Evolutionary conservation across 257 asterid species (phyloP).

Genomic region (Coffea canephora): DNA sequence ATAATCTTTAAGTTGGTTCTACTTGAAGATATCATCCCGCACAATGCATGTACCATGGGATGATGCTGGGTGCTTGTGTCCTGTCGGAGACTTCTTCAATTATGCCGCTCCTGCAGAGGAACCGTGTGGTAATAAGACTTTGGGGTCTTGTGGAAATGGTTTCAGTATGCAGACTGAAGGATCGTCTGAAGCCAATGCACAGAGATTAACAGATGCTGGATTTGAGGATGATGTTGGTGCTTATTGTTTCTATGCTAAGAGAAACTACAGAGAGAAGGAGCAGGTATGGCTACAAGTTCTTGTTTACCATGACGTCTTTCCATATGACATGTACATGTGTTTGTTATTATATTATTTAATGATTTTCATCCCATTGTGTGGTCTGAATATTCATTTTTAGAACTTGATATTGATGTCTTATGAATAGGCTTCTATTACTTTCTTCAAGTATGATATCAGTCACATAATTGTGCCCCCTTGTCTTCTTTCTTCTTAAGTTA

Average conservation of each 20-base stretch:
- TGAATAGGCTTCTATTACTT: neutral
- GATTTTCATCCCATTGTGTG: neutral
- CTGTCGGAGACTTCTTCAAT: constrained; percentile 92
- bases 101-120: constrained; percentile 81
- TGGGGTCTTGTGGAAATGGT: constrained; percentile 16
- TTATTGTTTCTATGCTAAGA: constrained; percentile 77
- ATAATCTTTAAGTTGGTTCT: constrained; percentile 1
- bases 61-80: constrained; percentile 85
- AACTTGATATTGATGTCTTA: neutral
- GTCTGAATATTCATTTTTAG: neutral
- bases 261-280: constrained; percentile 69
- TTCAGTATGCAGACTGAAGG: constrained; percentile 15
- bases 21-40: constrained; percentile 79
- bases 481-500: neutral
- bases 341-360: neutral
- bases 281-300: constrained; percentile 50
- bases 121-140: constrained; percentile 20
- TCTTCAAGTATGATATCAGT: neutral
- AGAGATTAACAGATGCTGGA: constrained; percentile 74
- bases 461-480: neutral
- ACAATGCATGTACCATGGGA: constrained; percentile 93
- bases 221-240: constrained; percentile 52
- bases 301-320: neutral
- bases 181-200: constrained; percentile 25
- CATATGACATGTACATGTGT: neutral